Evolutionary conservation across 2,329 filamentous ascomycete genomes (phyloP), one percentile per base, ranked within the genome.

Genomic region (Fusarium nygamai): DNA sequence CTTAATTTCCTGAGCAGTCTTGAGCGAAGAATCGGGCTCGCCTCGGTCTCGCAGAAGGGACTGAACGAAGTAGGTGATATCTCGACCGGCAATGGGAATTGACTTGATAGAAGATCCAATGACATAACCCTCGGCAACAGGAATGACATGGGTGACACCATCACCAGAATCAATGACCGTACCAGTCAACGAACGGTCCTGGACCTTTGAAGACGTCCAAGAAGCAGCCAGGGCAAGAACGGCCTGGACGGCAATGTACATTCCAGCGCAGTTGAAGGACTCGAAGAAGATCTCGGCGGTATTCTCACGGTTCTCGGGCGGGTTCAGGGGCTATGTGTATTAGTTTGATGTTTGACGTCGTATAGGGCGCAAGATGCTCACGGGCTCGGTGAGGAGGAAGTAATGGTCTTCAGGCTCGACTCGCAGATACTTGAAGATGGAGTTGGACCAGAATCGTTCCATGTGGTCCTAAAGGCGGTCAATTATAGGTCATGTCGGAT

Each of bases 231-330:
- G 90, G 22, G 97, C 96, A 64, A 99, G 92, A 29, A 99, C 96
- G 38, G 96, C 96, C 85, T 99, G 96, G 20, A 99, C 96, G 53
- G 96, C 96, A 82, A 99, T 99, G 85, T 99, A 99, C 75, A 99
- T 92, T 85, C 96, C 96, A 67, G 96, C 96, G 84, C 96, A 98
- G 86, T 99, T 99, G 89, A 99, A 99, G 8, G 96, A 98, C 83
- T 99, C 96, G 86, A 99, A 99, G 91, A 99, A 98, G 85, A 99
- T 99, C 84, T 99, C 96, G 83, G 96, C 96, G 33, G 96, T 98
- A 83, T 98, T 98, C 85, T 99, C 96, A 81, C 96, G 95, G 85
- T 99, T 98, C 86, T 99, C 96, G 34, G 96, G 96, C 41, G 96
- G 96, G 84, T 99, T 99, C 81, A 99, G 89, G 74, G 96, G 96